Percentiles rank a stretch among this genome's conserved stretches.
These are phyloP conservation scores for Lathyrus aphaca DNA, from an alignment of 306 rosid species.

Conservation along the genomic window DNA sequence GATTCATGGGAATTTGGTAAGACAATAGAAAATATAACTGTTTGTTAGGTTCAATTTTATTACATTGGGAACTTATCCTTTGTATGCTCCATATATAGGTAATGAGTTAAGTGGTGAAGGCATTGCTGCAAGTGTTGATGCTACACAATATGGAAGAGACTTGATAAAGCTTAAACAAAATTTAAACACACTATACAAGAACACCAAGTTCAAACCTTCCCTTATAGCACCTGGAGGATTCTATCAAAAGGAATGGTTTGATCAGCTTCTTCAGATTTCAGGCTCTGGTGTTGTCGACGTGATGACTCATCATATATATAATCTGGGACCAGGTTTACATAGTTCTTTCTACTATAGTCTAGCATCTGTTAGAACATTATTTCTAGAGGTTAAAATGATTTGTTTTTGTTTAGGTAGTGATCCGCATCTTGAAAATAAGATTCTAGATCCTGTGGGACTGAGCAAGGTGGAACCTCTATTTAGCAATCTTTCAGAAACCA, in stretches of 20 bases:
- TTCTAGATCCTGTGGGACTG: conserved; percentile 68
- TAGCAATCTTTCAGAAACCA: conserved; percentile 55
- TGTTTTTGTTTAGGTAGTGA: conserved; percentile 62
- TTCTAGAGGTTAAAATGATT: not conserved
- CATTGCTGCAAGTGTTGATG: conserved; percentile 74
- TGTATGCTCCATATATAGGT: conserved; percentile 55
- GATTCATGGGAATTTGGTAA: conserved; percentile 98
- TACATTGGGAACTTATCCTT: conserved; percentile 37
- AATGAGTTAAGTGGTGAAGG: conserved; percentile 92
- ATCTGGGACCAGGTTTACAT: conserved; percentile 87
- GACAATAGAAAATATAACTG: conserved; percentile 31
- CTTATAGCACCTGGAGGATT: conserved; percentile 96
- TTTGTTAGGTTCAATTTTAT: conserved; percentile 24
- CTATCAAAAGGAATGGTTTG: conserved; percentile 71
- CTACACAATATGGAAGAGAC: conserved; percentile 86
- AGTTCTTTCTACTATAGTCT: conserved; percentile 18
- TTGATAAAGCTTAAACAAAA: conserved; percentile 63
- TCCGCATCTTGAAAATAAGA: conserved; percentile 56
- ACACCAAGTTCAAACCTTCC: conserved; percentile 57
- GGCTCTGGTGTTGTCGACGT: conserved; percentile 67
- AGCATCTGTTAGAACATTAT: not conserved
- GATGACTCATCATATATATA: conserved; percentile 82
- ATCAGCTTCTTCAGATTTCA: conserved; percentile 71
- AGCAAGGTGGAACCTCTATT: conserved; percentile 57
- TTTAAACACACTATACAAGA: conserved; percentile 52